phyloP scores from a whole-genome alignment of 805 yeast species.

The Yarrowia sp. region DNA sequence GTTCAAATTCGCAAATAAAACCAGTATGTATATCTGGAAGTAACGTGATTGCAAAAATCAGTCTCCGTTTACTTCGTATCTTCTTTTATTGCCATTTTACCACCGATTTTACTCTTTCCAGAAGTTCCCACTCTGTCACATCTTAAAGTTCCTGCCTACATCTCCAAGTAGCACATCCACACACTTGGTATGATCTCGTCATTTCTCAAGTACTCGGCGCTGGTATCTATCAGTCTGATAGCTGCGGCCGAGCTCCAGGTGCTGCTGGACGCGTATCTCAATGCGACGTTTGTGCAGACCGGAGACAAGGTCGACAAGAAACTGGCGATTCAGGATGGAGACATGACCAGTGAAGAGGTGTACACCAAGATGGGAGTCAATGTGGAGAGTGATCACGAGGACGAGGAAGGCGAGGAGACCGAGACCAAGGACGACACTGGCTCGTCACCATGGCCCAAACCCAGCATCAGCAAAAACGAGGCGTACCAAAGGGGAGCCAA shows the following conservation, averaged over 20 bases:
- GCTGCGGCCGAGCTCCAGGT: slow-evolving; percentile 22
- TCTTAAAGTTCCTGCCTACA: neutral
- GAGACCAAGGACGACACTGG: neutral
- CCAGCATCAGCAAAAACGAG: slow-evolving; percentile 1
- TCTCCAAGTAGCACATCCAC: neutral
- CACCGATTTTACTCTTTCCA: no score
- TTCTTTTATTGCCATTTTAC: no score
- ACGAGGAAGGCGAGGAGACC: neutral
- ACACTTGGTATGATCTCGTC: slow-evolving; percentile 20
- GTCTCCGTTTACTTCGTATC: no score
- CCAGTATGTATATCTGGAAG: no score
- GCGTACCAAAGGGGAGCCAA: slow-evolving; percentile 16
- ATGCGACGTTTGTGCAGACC: neutral
- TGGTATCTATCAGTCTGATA: slow-evolving; percentile 14
- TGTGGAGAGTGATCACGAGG: slow-evolving; percentile 11
- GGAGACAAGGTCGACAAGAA: slow-evolving; percentile 10
- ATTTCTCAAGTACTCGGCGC: slow-evolving; percentile 29
- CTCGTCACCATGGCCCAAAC: slow-evolving; percentile 4
- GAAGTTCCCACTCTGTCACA: no score
- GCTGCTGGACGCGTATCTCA: slow-evolving; percentile 15
- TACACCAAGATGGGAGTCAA: slow-evolving; percentile 7
- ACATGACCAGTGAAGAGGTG: slow-evolving; percentile 13
- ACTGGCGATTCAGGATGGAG: slow-evolving; percentile 15
- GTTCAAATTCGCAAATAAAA: no score
- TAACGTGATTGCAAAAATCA: no score